phyloP scores from a whole-genome alignment of 148 eudicot genomes.

The Camellia lanceoleosa region DNA sequence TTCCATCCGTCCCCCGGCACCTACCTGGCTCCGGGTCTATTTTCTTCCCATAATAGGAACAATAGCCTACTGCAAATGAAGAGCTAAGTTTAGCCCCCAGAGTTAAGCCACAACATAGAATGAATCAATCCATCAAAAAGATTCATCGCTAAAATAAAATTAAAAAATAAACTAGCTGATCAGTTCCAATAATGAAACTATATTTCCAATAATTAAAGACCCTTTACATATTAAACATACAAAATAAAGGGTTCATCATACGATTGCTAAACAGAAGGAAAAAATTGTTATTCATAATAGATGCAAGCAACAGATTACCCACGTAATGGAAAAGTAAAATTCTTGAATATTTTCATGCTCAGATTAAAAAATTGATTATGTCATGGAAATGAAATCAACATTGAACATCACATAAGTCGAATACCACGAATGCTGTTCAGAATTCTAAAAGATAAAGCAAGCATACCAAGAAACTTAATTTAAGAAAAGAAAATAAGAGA shows the following conservation, averaged over 20 bases:
- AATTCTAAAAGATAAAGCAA: neutral
- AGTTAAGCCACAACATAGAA: neutral
- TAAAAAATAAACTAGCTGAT: neutral
- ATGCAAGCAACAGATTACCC: neutral
- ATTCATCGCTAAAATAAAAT: neutral
- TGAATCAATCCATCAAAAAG: neutral
- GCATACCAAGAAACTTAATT: neutral
- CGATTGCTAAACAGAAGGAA: neutral
- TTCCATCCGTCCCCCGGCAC: slow-evolving; percentile 54
- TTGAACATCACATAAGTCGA: neutral
- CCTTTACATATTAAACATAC: neutral
- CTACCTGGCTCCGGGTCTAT: slow-evolving; percentile 59
- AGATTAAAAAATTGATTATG: neutral
- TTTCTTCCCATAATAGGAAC: slow-evolving; percentile 56
- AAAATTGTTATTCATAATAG: neutral
- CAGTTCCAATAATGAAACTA: neutral
- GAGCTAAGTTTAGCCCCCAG: neutral
- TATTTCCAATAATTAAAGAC: neutral
- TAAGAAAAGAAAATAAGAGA: neutral
- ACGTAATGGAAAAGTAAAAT: neutral
- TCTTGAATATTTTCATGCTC: slow-evolving; percentile 2
- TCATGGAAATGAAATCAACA: neutral
- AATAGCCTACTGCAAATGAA: slow-evolving; percentile 40
- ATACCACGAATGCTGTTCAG: neutral
- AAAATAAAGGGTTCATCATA: neutral